Evolutionary conservation across 805 yeast species (phyloP).

Genomic region (Sugiyamaella marilandica): DNA sequence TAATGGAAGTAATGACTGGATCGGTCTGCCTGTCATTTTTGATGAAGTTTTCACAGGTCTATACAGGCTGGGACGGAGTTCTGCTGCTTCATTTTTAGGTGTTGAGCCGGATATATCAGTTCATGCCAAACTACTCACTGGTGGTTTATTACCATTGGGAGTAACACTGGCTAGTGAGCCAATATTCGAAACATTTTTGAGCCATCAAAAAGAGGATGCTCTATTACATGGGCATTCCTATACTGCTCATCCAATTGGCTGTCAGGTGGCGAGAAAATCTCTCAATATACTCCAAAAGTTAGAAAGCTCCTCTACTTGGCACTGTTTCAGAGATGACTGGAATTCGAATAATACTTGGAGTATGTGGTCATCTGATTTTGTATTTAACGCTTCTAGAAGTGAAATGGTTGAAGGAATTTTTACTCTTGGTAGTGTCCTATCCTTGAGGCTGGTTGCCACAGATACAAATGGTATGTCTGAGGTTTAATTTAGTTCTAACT

Average conservation of each 20-base stretch:
- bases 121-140: slow-evolving; percentile 27
- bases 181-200: slow-evolving; percentile 23
- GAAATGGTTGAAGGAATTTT: slow-evolving; percentile 18
- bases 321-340: slow-evolving; percentile 17
- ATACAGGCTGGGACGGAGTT: slow-evolving; percentile 23
- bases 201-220: slow-evolving; percentile 23
- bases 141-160: slow-evolving; percentile 25
- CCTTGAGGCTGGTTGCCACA: slow-evolving; percentile 18
- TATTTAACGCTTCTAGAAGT: slow-evolving; percentile 14
- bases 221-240: slow-evolving; percentile 27
- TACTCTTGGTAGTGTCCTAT: slow-evolving; percentile 23
- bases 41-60: slow-evolving; percentile 29
- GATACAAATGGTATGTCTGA: slow-evolving; percentile 1
- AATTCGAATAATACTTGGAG: slow-evolving; percentile 16
- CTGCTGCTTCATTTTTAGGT: slow-evolving; percentile 18
- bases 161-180: slow-evolving; percentile 23
- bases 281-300: slow-evolving; percentile 12
- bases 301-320: slow-evolving; percentile 15
- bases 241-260: slow-evolving; percentile 28
- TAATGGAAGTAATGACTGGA: slow-evolving; percentile 12
- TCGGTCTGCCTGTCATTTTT: slow-evolving; percentile 24
- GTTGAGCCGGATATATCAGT: slow-evolving; percentile 25
- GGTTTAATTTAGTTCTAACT: background rate
- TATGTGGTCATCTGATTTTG: slow-evolving; percentile 22
- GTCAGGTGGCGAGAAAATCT: slow-evolving; percentile 22